These are phyloP conservation scores for Cyberlindnera mycetangii DNA, from an alignment of 805 yeast genomes.

Conservation along the genomic window DNA sequence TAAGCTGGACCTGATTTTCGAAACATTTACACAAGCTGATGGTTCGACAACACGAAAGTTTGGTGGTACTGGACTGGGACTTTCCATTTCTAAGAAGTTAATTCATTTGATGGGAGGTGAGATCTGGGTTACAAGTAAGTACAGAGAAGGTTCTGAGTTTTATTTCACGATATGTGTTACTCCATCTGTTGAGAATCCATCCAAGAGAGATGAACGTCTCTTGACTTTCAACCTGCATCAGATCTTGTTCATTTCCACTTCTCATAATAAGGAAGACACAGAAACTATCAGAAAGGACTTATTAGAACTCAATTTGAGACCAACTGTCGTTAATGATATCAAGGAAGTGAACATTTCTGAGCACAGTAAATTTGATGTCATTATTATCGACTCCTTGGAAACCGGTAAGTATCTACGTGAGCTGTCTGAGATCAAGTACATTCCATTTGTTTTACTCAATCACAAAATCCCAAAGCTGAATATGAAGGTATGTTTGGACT, in stretches of 20 bases:
- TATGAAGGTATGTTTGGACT: conserved; percentile 77
- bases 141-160: conserved; percentile 80
- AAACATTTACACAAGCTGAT: conserved; percentile 90
- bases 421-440: conserved; percentile 75
- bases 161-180: conserved; percentile 79
- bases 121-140: conserved; percentile 83
- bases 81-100: conserved; percentile 82
- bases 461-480: conserved; percentile 74
- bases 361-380: conserved; percentile 66
- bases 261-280: conserved; percentile 49
- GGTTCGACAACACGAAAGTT: conserved; percentile 91
- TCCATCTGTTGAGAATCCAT: conserved; percentile 58
- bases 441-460: conserved; percentile 76
- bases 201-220: conserved; percentile 63
- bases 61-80: conserved; percentile 91
- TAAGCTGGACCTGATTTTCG: conserved; percentile 80
- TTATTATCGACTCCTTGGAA: conserved; percentile 76
- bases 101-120: conserved; percentile 93
- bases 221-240: conserved; percentile 71
- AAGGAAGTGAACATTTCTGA: conserved; percentile 53
- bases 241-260: conserved; percentile 66
- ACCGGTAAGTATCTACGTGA: conserved; percentile 67
- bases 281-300: conserved; percentile 51
- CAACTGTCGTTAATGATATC: conserved; percentile 54
- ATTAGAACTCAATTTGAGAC: conserved; percentile 54